Base-by-base conservation (phyloP, 345 rosid species). In the Acer saccharum region DNA sequence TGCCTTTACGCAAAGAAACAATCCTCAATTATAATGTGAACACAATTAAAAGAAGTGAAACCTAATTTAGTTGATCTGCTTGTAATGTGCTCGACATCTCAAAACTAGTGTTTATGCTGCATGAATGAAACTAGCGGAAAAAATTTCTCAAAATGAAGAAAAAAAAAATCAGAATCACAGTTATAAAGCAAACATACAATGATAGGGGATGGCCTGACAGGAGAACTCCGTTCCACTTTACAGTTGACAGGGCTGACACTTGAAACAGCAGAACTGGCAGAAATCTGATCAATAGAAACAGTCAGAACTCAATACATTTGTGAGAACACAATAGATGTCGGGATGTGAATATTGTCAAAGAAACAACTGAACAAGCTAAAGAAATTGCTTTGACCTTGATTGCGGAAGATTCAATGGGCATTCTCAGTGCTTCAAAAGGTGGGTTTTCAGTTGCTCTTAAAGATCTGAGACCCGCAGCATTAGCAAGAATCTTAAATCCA, bases 401-500 rank as follows among this genome's bases (percentile, higher is more conserved):
- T 55, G 85, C 82, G n/a, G 91, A 82, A 83, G 94, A 79, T 79
- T 89, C 94, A 35, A 90, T 84, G 57, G 97, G 94, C 9, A 80
- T 79, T 83, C 93, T 87, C 82, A 82, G 69, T 48, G 88, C 88
- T 85, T 91, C 97, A 82, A 88, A 93, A 73, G 90, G 67, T 67
- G 90, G 82, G 57, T 85, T 80, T 80, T 90, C 97, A 60, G 81
- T 74, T 79, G 83, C 81, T 86, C 93, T 84, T 78, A 95, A 65
- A 74, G 88, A 87, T 83, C 88, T 88, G 65, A 82, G 87, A 50
- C 99, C 99, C 54, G 79, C 85, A 63, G 91, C 50, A 79, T 90
- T 95, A 64, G 93, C 92, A 70, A 95, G 92, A 82, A 95, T 93
- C 89, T 95, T 95, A 79, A 95, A 90, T 72, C 98, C 98, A 78